Evolutionary conservation across 2,329 filamentous ascomycete genomes (phyloP).

Genomic region (Aspergillus novofumigatus): DNA sequence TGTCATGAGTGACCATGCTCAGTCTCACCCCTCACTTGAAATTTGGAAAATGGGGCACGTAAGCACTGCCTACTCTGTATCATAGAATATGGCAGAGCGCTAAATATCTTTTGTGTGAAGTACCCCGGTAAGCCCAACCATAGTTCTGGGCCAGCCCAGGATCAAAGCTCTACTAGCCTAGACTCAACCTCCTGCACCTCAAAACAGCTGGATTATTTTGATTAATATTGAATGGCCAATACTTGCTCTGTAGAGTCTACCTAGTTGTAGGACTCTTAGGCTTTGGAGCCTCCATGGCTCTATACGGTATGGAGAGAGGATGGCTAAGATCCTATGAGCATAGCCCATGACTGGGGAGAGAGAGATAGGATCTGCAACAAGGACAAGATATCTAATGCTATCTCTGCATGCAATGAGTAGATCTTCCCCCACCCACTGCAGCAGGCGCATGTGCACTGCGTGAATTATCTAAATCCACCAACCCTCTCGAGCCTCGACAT

Average conservation of each 20-base stretch:
- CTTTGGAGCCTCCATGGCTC: neutral
- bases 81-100: too few species aligned
- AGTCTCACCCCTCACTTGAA: neutral
- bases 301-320: neutral
- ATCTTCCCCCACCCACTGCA: neutral
- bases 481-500: neutral
- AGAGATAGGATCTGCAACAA: neutral
- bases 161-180: neutral
- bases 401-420: neutral
- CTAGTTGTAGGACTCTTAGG: neutral
- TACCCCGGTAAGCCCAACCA: neutral
- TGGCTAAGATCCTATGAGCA: neutral
- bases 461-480: neutral
- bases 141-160: neutral
- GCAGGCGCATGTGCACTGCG: slow-evolving; percentile 2
- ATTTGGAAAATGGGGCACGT: neutral
- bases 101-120: too few species aligned
- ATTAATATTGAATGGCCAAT: too few species aligned
- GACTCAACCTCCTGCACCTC: neutral
- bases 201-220: neutral
- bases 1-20: neutral
- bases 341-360: neutral
- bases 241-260: too few species aligned
- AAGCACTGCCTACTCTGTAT: neutral
- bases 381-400: neutral